A percentile compares a stretch with the other conserved stretches of the same genome.
phyloP scores from a whole-genome alignment of 2,329 filamentous ascomycete genomes.

The Pseudopyrenochaeta lycopersici region DNA sequence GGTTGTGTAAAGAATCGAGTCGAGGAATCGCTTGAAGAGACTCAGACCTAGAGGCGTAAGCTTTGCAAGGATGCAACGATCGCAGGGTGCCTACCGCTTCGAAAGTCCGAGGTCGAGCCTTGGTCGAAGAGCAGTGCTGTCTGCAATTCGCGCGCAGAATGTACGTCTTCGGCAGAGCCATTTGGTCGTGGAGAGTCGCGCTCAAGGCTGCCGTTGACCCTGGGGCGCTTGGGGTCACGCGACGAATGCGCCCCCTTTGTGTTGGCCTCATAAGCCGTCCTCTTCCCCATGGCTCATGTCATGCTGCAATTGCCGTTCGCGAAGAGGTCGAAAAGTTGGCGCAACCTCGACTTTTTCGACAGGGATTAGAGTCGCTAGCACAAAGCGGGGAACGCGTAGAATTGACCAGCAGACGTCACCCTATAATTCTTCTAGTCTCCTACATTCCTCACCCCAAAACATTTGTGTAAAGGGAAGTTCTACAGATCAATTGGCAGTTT shows the following conservation, averaged over 20 bases:
- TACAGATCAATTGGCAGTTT: no score
- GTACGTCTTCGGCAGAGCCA: slow-evolving; percentile 39
- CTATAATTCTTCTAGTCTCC: no score
- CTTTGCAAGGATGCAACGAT: background rate
- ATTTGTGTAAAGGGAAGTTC: no score
- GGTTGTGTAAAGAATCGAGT: slow-evolving; percentile 66
- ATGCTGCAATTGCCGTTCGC: slow-evolving; percentile 12
- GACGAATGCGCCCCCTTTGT: slow-evolving; percentile 24
- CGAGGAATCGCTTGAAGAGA: slow-evolving; percentile 76
- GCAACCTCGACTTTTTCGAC: slow-evolving; percentile 20
- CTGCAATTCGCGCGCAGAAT: slow-evolving; percentile 46
- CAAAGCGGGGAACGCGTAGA: slow-evolving; percentile 1
- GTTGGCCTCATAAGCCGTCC: slow-evolving; percentile 43
- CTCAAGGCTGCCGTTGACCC: slow-evolving; percentile 35
- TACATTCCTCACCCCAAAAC: background rate
- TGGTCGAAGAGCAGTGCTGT: slow-evolving; percentile 49
- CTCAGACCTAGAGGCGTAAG: slow-evolving; percentile 63
- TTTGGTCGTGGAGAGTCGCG: slow-evolving; percentile 32
- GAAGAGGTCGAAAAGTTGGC: slow-evolving; percentile 27
- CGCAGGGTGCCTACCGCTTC: slow-evolving; percentile 33
- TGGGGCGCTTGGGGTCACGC: slow-evolving; percentile 44
- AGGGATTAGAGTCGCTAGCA: slow-evolving; percentile 20
- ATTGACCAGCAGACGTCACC: slow-evolving; percentile 8
- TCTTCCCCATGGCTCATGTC: slow-evolving; percentile 39
- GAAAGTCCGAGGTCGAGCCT: slow-evolving; percentile 37